Evolutionary conservation across 2,329 filamentous ascomycete species (phyloP).

Genomic region (Exophiala spinifera): DNA sequence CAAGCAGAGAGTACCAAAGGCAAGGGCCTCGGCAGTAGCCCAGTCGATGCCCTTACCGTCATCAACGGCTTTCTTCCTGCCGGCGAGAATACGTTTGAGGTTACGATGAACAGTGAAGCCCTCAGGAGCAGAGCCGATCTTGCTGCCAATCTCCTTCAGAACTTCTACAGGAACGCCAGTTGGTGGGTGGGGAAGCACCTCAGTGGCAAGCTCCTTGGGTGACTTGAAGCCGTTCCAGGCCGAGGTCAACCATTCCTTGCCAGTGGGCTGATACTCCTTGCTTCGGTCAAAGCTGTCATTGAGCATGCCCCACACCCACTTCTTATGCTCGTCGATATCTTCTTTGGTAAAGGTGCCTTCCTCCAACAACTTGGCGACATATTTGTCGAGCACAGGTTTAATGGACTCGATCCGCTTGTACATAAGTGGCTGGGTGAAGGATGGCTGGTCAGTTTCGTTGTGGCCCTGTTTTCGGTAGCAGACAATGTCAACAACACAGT

Average conservation of each 20-base stretch:
- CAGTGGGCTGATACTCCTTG: slow-evolving; percentile 94
- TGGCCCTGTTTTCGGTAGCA: slow-evolving; percentile 99
- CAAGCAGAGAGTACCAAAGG: slow-evolving; percentile 83
- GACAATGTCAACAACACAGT: slow-evolving; percentile 95
- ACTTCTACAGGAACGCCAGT: slow-evolving; percentile 73
- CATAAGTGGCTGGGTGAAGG: slow-evolving; percentile 99
- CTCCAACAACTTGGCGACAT: slow-evolving; percentile 83
- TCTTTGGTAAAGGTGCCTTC: slow-evolving; percentile 96
- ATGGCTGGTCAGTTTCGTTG: slow-evolving; percentile 99
- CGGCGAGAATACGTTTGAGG: slow-evolving; percentile 89
- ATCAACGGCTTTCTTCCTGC: slow-evolving; percentile 84
- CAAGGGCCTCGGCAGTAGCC: slow-evolving; percentile 92
- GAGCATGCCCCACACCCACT: slow-evolving; percentile 99
- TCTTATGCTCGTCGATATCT: slow-evolving; percentile 97
- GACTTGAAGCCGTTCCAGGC: slow-evolving; percentile 99
- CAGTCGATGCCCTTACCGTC: slow-evolving; percentile 97
- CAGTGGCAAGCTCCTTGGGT: slow-evolving; percentile 91
- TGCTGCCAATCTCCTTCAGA: slow-evolving; percentile 76
- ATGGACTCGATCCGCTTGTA: slow-evolving; percentile 95
- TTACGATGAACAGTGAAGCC: slow-evolving; percentile 90
- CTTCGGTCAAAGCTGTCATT: slow-evolving; percentile 96
- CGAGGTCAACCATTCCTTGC: slow-evolving; percentile 97
- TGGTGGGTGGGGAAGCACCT: slow-evolving; percentile 86
- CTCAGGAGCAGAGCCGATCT: slow-evolving; percentile 75
- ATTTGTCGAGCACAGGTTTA: slow-evolving; percentile 81